phyloP scores from a whole-genome alignment of 495 filamentous ascomycete species.

The Cercophora sp. region DNA sequence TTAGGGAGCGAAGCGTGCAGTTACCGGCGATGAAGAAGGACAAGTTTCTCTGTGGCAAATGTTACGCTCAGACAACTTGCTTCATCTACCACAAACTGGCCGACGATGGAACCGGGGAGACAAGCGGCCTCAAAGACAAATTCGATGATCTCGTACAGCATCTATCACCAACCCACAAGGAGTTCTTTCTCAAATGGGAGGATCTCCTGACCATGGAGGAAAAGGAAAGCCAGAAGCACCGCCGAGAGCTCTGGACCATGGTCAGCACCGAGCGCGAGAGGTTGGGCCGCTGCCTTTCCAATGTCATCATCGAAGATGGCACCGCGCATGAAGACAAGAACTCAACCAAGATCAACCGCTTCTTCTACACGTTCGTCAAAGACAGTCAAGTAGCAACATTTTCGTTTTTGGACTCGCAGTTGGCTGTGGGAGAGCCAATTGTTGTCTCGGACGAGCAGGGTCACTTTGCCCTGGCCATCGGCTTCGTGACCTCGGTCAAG shows the following conservation, averaged over 20 bases:
- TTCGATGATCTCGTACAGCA: slow-evolving; percentile 74
- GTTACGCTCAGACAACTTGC: slow-evolving; percentile 83
- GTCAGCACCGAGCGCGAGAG: slow-evolving; percentile 82
- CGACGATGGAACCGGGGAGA: slow-evolving; percentile 77
- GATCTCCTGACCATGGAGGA: slow-evolving; percentile 90
- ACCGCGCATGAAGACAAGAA: slow-evolving; percentile 63
- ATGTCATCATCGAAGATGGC: slow-evolving; percentile 72
- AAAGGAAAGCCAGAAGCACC: slow-evolving; percentile 74
- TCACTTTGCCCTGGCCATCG: slow-evolving; percentile 89
- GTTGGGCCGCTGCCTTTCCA: slow-evolving; percentile 63
- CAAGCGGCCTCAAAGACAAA: slow-evolving; percentile 67
- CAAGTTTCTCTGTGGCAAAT: slow-evolving; percentile 69
- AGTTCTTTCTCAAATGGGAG: slow-evolving; percentile 95
- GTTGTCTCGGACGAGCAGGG: slow-evolving; percentile 95
- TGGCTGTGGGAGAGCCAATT: slow-evolving; percentile 84
- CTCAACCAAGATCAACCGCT: slow-evolving; percentile 82
- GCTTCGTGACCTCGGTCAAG: slow-evolving; percentile 74
- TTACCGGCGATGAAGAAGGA: slow-evolving; percentile 84
- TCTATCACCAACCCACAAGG: slow-evolving; percentile 64
- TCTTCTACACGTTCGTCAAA: slow-evolving; percentile 77
- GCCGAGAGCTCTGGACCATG: slow-evolving; percentile 93
- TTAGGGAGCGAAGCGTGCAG: slow-evolving; percentile 68
- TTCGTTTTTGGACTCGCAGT: slow-evolving; percentile 86
- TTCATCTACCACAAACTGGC: slow-evolving; percentile 93
- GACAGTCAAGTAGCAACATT: slow-evolving; percentile 52